Base-by-base conservation (phyloP, 495 filamentous ascomycete species). In the Hypoxylon perforatum region DNA sequence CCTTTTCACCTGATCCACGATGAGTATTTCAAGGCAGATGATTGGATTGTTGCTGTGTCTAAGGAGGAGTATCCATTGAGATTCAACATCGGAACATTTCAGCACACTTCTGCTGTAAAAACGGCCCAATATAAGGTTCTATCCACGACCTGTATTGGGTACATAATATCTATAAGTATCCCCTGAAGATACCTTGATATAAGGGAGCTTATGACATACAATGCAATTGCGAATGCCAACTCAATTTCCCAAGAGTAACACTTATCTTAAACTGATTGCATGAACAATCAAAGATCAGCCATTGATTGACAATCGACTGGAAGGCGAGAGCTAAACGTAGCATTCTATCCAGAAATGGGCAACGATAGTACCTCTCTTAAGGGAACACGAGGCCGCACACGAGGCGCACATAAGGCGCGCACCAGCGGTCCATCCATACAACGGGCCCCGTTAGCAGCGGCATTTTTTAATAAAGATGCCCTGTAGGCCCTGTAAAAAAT, bases 381-480 rank as follows among this genome's bases (percentile, higher is more conserved):
- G 30, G 11, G 30, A 33, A 33, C 30, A 33, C 30, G 30, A 17
- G 17, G 12, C 38, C 8, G 30, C 8, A 33, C 30, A 33, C 30
- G 30, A 17, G 17, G 12, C 38, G 23, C 39, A 62, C 48, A 55
- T 50, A 39, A 54, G 49, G 42, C 59, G 41, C 50, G 50, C 30
- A 47, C 58, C 28, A 45, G n/a, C 12, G 11, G 17, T 19, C 44
- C 15, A 25, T 57, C 15, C 41, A 48, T 57, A 41, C 51, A 54
- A 36, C 30, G 41, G 17, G 49, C 49, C 36, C 19, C 38, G 10
- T 55, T n/a, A n/a, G 36, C 42, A 44, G 38, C 39, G 53, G 53
- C 41, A 57, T 57, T 47, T 45, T 45, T 22, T 30, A 33, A 56
- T 56, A 22, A 42, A 28, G 22, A 19, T 30, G 11, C 51, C 21